A percentile compares a stretch with the other conserved stretches of the same genome.
These are phyloP conservation scores for Ilyonectria sp. DNA, from an alignment of 2,329 filamentous ascomycete species.

Conservation along the genomic window DNA sequence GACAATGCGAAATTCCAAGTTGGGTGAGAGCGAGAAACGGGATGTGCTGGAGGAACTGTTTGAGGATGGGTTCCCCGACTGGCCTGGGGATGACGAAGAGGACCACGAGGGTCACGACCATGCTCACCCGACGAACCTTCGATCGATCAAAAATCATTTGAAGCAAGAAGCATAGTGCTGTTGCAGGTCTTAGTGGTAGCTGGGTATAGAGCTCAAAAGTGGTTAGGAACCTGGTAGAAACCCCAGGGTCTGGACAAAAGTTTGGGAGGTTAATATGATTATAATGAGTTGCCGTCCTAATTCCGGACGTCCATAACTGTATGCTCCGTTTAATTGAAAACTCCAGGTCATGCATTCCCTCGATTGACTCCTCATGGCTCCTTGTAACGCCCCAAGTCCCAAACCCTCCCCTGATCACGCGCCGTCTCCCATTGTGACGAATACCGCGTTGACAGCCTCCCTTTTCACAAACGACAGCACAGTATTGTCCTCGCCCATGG, in stretches of 20 bases:
- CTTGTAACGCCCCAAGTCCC: background rate
- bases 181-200: background rate
- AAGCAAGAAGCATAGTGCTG: constrained; percentile 35
- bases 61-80: constrained; percentile 73
- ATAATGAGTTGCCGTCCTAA: background rate
- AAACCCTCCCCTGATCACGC: background rate
- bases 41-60: constrained; percentile 65
- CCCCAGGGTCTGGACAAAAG: background rate
- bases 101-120: constrained; percentile 51
- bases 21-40: constrained; percentile 57
- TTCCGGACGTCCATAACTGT: background rate
- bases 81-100: constrained; percentile 62
- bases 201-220: background rate
- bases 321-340: background rate
- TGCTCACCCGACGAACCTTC: constrained; percentile 14
- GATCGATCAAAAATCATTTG: constrained; percentile 43
- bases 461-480: constrained; percentile 45
- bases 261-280: background rate
- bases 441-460: constrained; percentile 37
- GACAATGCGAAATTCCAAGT: constrained; percentile 62
- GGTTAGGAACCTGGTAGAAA: background rate
- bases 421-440: constrained; percentile 42
- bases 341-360: background rate
- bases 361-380: background rate
- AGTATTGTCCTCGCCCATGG: constrained; percentile 38